phyloP scores from a whole-genome alignment of 176 grass and related monocot species.

The Carex cristatella region DNA sequence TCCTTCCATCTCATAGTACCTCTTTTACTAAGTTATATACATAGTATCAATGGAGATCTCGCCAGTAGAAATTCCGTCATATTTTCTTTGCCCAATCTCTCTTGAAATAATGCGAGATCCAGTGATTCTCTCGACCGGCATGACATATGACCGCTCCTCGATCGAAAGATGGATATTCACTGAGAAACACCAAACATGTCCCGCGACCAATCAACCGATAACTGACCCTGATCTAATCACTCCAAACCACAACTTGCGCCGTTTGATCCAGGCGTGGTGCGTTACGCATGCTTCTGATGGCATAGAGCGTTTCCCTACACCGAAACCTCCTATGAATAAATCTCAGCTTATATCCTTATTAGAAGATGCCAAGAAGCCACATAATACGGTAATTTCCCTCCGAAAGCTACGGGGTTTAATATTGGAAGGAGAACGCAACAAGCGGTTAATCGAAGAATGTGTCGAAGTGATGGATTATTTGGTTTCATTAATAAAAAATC shows the following conservation, averaged over 20 bases:
- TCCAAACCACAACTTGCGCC: constrained; percentile 87
- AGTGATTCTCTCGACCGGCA: constrained; percentile 79
- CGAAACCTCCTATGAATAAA: constrained; percentile 41
- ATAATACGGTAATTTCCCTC: constrained; percentile 23
- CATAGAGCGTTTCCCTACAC: constrained; percentile 70
- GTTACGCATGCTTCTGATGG: constrained; percentile 36
- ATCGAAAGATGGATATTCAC: constrained; percentile 88
- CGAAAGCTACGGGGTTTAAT: constrained; percentile 40
- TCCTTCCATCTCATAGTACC: not conserved
- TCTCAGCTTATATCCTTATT: constrained; percentile 38
- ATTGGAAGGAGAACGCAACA: constrained; percentile 59
- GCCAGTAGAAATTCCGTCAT: constrained; percentile 51
- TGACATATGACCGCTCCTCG: constrained; percentile 81
- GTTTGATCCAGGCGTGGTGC: constrained; percentile 88
- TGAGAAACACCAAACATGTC: constrained; percentile 59
- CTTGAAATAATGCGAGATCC: constrained; percentile 82
- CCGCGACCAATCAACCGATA: constrained; percentile 59
- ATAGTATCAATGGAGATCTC: constrained; percentile 31
- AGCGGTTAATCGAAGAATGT: constrained; percentile 38
- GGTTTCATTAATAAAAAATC: constrained; percentile 6
- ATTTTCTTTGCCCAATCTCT: constrained; percentile 89
- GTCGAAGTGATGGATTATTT: constrained; percentile 20
- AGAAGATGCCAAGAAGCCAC: not conserved
- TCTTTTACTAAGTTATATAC: not conserved
- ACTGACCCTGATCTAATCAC: constrained; percentile 44